Evolutionary conservation across 352 stramenopile genomes (phyloP), one percentile per base, ranked within the genome.

Genomic region (Halophytophthora polymorphica): DNA sequence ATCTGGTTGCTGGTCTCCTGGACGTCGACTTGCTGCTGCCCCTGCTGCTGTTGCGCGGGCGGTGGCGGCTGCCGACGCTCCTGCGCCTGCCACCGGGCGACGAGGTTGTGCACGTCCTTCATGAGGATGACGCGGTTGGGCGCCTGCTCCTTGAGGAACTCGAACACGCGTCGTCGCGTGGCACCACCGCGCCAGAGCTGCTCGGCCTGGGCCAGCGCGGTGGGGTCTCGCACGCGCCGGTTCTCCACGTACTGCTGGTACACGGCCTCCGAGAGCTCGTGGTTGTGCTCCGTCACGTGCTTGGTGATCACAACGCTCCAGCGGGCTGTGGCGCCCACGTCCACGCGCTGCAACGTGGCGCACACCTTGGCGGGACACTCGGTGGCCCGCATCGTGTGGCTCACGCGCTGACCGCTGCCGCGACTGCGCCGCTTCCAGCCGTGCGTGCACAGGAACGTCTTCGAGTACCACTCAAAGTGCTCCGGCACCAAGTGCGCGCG

Each of bases 51-150:
- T 15, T 45, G 14, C 14, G 28, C 22, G 18, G 42, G 33, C 8
- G n/a, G 38, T 40, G 47, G 44, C 51, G 18, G 47, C 10, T 39
- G 43, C 2, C 48, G 58, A 13, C 60, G 56, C 28, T 70, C 58
- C 54, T 71, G 62, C 18, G 73, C 52, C 54, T 89, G 78, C 80
- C 80, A 91, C 10, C 72, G 61, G 51, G 86, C 73, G 41, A 88
- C 76, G 15, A 89, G 72, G 34, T 91, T 91, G 56, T 91, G 80
- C 11, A 91, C 71, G 47, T 91, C 80, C 41, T 91, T 91, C 80
- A 91, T 91, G 13, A 86, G 51, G 25, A 91, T 71, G 6, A 66
- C 49, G n/a, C 62, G 60, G 41, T 58, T 77, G 12, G 71, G 66
- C 15, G 71, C 69, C 15, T 67, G 65, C n/a, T 82, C 76, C 46